Base-by-base conservation (phyloP, 2,329 filamentous ascomycete species). In the Talaromyces sp. region DNA sequence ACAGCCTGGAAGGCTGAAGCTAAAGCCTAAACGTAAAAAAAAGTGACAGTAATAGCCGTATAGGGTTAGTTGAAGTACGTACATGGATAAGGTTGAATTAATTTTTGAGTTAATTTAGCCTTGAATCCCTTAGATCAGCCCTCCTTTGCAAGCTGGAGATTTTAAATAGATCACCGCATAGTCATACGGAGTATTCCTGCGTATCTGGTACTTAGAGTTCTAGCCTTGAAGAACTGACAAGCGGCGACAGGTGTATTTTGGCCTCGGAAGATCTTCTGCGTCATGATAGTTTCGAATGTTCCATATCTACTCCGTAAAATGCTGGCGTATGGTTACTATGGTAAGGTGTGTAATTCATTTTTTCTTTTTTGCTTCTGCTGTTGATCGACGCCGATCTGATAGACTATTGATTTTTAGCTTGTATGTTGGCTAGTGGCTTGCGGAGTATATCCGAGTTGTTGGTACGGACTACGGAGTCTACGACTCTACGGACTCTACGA, bases 371-470 rank as follows among this genome's bases (percentile, higher is more conserved):
- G 45, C 28, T 51, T 36, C 31, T 33, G 31, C 33, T 11, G 53
- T 21, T 37, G 57, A 59, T 59, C 57, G 57, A 41, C 57, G 35
- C 41, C 48, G 50, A 59, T 55, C 51, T 55, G 52, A 59, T 46
- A 31, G 48, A 59, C 57, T 59, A 59, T 59, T 59, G 57, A 55
- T 59, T 9, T 51, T 59, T 59, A 59, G 57, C 51, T 28, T n/a
- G n/a, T n/a, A n/a, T n/a, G n/a, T n/a, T 57, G 10, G 36, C 36
- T n/a, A 43, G 39, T 36, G 39, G 41, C 21, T 36, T 46, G 40
- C 41, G 15, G 53, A 55, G 40, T n/a, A 55, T 46, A 46, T 55
- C 53, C 48, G 21, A 31, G 19, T n/a, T 52, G 15, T 31, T 19
- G 48, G 48, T 52, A 52, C 31, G 10, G 17, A 35, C 10, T 48